Evolutionary conservation across 176 grass and related monocot species (phyloP).

Genomic region (Echinochloa phyllopogon): DNA sequence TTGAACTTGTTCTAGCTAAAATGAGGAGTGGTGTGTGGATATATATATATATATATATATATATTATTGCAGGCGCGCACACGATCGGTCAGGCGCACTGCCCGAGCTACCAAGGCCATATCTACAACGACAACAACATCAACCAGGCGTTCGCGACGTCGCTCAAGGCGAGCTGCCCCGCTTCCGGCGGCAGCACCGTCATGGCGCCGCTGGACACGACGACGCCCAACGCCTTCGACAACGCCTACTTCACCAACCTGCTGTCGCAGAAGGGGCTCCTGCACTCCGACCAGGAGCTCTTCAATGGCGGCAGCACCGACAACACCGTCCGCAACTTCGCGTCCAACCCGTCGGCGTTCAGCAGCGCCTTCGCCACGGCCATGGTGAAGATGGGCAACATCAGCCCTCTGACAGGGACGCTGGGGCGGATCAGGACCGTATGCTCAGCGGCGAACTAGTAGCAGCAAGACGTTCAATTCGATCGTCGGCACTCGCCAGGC

Average conservation of each 20-base stretch:
- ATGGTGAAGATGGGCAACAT: conserved; percentile 68
- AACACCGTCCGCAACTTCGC: conserved; percentile 45
- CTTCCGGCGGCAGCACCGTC: conserved; percentile 16
- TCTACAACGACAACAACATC: conserved; percentile 81
- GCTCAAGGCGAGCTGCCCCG: conserved; percentile 48
- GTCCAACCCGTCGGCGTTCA: conserved; percentile 42
- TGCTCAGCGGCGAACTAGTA: conserved; percentile 38
- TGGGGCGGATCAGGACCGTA: conserved; percentile 43
- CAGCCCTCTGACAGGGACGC: neutral
- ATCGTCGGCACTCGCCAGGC: too few species aligned
- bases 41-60: too few species aligned
- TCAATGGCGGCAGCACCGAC: conserved; percentile 52
- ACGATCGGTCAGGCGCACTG: conserved; percentile 71
- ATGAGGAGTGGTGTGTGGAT: too few species aligned
- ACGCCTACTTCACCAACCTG: conserved; percentile 66
- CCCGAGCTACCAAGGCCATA: conserved; percentile 33
- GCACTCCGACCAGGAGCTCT: conserved; percentile 67
- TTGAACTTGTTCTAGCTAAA: too few species aligned
- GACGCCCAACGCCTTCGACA: conserved; percentile 51
- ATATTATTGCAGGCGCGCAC: conserved; percentile 53
- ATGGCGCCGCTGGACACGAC: conserved; percentile 60
- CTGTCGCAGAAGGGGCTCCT: conserved; percentile 53
- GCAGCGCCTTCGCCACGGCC: conserved; percentile 48
- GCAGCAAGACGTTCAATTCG: neutral
- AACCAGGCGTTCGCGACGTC: conserved; percentile 45